These are phyloP conservation scores for Sicyos baderoa DNA, from an alignment of 306 rosid genomes.

Conservation along the genomic window DNA sequence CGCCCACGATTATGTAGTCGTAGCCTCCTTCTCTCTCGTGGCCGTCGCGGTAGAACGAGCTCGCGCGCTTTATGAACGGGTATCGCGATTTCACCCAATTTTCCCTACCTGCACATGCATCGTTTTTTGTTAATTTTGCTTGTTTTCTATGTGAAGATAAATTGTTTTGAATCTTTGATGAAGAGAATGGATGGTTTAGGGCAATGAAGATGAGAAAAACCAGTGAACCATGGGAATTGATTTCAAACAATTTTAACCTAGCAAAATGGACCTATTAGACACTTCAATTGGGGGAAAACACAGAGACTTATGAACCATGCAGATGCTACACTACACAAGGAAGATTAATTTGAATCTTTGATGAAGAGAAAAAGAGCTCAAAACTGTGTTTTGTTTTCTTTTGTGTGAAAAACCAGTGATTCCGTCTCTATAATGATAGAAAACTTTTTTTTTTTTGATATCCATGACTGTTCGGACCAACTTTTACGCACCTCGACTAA, in stretches of 20 bases:
- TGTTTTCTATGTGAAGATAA: not conserved
- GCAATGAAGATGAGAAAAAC: no score
- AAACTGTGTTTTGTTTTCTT: not conserved
- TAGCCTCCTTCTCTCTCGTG: constrained; percentile 32
- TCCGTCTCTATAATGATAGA: no score
- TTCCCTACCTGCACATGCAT: constrained; percentile 19
- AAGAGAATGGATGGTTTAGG: not conserved
- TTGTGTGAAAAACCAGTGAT: not conserved
- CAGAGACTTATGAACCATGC: no score
- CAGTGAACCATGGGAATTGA: no score
- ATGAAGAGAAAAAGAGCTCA: not conserved
- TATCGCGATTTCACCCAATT: constrained; percentile 24
- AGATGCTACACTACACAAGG: no score
- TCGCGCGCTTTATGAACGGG: constrained; percentile 69
- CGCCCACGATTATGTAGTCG: constrained; percentile 87
- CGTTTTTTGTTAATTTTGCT: not conserved
- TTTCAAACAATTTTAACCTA: no score
- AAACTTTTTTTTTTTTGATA: no score
- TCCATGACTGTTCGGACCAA: no score
- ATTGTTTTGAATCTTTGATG: not conserved
- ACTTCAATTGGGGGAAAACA: no score
- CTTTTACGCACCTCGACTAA: no score
- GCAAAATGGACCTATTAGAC: no score
- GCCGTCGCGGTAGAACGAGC: constrained; percentile 49
- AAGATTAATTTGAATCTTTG: not conserved